A percentile compares a stretch with the other conserved stretches of the same genome.
Evolutionary conservation across 2,329 filamentous ascomycete species (phyloP).

Genomic region (Xylaria sp.): DNA sequence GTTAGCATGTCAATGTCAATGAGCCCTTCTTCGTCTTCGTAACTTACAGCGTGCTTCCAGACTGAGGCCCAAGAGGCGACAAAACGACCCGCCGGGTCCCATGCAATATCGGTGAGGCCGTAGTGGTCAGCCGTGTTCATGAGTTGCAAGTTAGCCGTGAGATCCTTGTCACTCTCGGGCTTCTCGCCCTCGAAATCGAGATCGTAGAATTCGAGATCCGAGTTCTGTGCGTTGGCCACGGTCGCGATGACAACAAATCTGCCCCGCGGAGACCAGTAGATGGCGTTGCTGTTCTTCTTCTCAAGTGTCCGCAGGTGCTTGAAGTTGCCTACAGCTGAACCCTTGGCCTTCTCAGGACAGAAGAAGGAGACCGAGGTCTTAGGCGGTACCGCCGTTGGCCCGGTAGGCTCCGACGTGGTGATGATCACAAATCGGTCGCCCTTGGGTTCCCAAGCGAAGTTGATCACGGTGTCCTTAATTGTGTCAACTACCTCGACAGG

Average conservation of each 20-base stretch:
- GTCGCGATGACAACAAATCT: constrained; percentile 93
- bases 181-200: constrained; percentile 97
- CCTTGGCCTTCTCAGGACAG: constrained; percentile 92
- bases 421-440: constrained; percentile 96
- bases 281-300: constrained; percentile 99
- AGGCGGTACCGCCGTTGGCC: constrained; percentile 74
- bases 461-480: constrained; percentile 97
- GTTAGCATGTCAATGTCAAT: constrained; percentile 7
- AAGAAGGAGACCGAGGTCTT: constrained; percentile 97
- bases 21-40: not conserved
- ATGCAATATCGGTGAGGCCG: constrained; percentile 94
- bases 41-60: constrained; percentile 90
- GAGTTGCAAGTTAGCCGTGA: constrained; percentile 88
- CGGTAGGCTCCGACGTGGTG: constrained; percentile 78
- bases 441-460: constrained; percentile 99
- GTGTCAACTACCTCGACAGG: constrained; percentile 96
- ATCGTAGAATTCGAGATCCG: constrained; percentile 96
- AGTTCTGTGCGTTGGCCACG: constrained; percentile 86
- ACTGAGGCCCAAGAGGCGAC: constrained; percentile 88
- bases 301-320: constrained; percentile 91
- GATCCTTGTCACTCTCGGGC: constrained; percentile 84
- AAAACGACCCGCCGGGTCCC: constrained; percentile 94
- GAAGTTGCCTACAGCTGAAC: constrained; percentile 77
- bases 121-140: constrained; percentile 96
- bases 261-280: constrained; percentile 97